Evolutionary conservation across 495 filamentous ascomycete species (phyloP), one percentile per base, ranked within the genome.

Genomic region (Choiromyces venosus): DNA sequence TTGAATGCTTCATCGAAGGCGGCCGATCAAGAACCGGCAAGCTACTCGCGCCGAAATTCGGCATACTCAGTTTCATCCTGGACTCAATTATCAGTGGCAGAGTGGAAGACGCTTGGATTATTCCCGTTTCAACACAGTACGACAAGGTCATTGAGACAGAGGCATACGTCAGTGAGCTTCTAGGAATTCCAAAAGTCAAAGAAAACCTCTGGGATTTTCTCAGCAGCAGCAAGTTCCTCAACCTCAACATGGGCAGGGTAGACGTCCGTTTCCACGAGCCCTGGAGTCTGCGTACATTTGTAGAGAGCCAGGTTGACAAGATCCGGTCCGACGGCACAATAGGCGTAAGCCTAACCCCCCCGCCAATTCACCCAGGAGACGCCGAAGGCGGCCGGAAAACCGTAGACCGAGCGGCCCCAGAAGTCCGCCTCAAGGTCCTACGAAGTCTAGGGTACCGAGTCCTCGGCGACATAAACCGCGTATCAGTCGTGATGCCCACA

Each of bases 101-200:
- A 1, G 92, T 96, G 3, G 85, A 94, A 71, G 95, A 99, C 82
- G 91, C 92, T 21, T 91, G 96, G 37, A 90, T 99, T 65, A 96
- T 93, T 77, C 94, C 94, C 4, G 95, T 99, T 38, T 94, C 91
- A 81, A 97, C 93, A 2, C 95, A 98, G 79, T 99, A 99, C 81
- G 95, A 99, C 86, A 99, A 97, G 78, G 95, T 99, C 67, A 92
- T 99, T 66, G 95, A 99, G 82, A 97, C 94, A 10, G 94, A 97
- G 78, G 95, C 92, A 25, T 99, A 98, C 80, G 93, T 97, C 68
- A 93, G 89, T 69, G 95, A 98, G 82, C 88, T 99, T 5, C 86
- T 99, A 5, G 95, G 95, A 35, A 89, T 95, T 64, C 95, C 95
- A 0, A 98, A 99, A 81, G 91, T 90, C 71, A 95, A 97, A 82